These are phyloP conservation scores for Fraxinus xanthoxyloides DNA, from an alignment of 305 asterid species.

Conservation along the genomic window DNA sequence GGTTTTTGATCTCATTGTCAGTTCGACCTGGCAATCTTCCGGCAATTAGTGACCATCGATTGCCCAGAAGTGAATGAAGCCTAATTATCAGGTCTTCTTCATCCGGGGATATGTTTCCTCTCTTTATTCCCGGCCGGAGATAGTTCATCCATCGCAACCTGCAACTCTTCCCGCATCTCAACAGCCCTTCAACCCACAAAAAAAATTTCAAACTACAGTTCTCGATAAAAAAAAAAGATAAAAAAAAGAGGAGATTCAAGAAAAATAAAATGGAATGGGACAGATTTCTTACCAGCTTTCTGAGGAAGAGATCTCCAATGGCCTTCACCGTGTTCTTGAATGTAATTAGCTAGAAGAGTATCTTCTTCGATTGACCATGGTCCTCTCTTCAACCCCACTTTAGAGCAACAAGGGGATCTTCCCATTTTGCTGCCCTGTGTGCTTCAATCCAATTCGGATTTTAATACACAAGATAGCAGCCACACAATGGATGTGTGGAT, in stretches of 20 bases:
- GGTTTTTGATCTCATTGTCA: slow-evolving; percentile 21
- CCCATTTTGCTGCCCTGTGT: slow-evolving; percentile 10
- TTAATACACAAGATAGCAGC: not conserved
- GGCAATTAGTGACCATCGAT: slow-evolving; percentile 16
- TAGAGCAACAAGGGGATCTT: slow-evolving; percentile 23
- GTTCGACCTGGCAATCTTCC: slow-evolving; percentile 22
- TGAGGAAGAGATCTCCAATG: slow-evolving; percentile 19
- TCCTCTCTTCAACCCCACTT: slow-evolving; percentile 19
- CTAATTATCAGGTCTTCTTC: slow-evolving; percentile 17
- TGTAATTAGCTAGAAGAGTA: slow-evolving; percentile 13
- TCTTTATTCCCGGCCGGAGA: slow-evolving; percentile 21
- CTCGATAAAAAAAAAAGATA: no score
- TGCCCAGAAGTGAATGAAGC: slow-evolving; percentile 20
- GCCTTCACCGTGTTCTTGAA: slow-evolving; percentile 22
- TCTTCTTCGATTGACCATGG: slow-evolving; percentile 19
- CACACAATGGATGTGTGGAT: not conserved
- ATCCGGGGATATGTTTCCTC: slow-evolving; percentile 18
- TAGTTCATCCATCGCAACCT: slow-evolving; percentile 22
- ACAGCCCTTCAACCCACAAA: slow-evolving; percentile 4
- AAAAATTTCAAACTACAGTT: not conserved
- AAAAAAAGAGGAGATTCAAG: not conserved
- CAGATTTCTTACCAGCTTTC: slow-evolving; percentile 15
- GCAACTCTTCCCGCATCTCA: slow-evolving; percentile 7
- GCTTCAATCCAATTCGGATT: not conserved
- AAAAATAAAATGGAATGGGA: not conserved